Conservation (phyloP, 768 basidiomycete genomes). For the Tricholoma saponaceum region DNA sequence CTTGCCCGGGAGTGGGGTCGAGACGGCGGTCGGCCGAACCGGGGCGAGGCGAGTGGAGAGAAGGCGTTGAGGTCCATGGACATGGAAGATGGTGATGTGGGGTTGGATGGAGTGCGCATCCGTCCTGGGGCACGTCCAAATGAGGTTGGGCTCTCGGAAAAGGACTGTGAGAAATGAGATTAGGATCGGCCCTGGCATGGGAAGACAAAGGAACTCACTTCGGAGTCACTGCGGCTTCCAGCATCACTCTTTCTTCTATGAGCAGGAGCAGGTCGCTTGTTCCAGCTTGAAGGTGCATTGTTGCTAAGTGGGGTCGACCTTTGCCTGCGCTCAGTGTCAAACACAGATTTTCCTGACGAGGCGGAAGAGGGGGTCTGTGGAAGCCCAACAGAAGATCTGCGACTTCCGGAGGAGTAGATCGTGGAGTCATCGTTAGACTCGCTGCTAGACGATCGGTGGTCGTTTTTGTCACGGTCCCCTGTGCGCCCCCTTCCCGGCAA, state of each 20-base stretch:
- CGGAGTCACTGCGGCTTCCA: slow-evolving; percentile 72
- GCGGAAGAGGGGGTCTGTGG: slow-evolving; percentile 57
- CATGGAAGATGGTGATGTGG: slow-evolving; percentile 46
- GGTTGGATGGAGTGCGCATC: slow-evolving; percentile 69
- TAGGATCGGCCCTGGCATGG: slow-evolving; percentile 2
- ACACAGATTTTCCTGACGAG: slow-evolving; percentile 58
- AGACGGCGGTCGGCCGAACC: slow-evolving; percentile 34
- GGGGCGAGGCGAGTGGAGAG: slow-evolving; percentile 37
- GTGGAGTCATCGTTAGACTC: slow-evolving; percentile 44
- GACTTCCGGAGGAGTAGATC: slow-evolving; percentile 34
- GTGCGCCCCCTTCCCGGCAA: slow-evolving; percentile 33
- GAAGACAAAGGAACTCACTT: slow-evolving; percentile 41
- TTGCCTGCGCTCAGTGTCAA: slow-evolving; percentile 68
- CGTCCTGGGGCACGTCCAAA: slow-evolving; percentile 46
- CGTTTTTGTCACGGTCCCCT: slow-evolving; percentile 26
- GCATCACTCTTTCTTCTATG: slow-evolving; percentile 71
- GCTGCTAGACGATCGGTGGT: slow-evolving; percentile 51
- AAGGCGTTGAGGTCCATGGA: slow-evolving; percentile 23
- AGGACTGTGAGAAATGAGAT: slow-evolving; percentile 23
- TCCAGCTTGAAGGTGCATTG: slow-evolving; percentile 73
- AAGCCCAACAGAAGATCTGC: slow-evolving; percentile 48
- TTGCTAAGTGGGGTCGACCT: slow-evolving; percentile 60
- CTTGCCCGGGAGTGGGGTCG: slow-evolving; percentile 66
- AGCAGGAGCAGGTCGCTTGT: slow-evolving; percentile 64
- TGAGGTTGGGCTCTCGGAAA: slow-evolving; percentile 35